Evolutionary conservation across 805 yeast species (phyloP), one percentile per base, ranked within the genome.

Genomic region (Saturnispora sanitii): DNA sequence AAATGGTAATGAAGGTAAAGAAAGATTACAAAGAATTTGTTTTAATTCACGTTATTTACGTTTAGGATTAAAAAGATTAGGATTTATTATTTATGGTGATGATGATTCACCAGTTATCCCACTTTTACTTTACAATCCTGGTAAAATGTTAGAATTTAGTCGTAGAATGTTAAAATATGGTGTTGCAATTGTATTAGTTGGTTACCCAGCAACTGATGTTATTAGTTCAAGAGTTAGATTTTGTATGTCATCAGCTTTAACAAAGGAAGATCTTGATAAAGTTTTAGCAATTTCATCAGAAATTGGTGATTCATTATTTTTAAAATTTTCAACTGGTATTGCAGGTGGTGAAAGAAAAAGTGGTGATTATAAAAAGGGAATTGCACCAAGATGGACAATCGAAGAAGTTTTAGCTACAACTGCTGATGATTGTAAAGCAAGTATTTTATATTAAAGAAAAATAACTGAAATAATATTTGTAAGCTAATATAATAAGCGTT

Each of bases 101-200:
- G 96, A 92, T 51, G 98, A 92, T 61, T 83, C 95, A 32, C 99
- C 99, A 2, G 95, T 92, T 39, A 77, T 92, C 45, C 98, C 98
- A 26, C 61, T 90, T 46, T 66, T 92, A 57, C 63, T 88, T 47
- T 92, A 82, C 57, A 76, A 85, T 40, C 99, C 98, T 19, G 79
- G 94, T 22, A 90, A 88, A 58, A 86, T 92, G 94, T 94, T 95
- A 20, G 87, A 90, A 0, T 75, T 87, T 47, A 81, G 95, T 35
- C 74, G 95, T 58, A 74, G 77, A 72, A 73, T 90, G 71, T 73
- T 82, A 51, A 76, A 73, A 48, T 68, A 76, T 61, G 82, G 82
- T 40, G 79, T 92, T 45, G 98, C 98, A 3, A 88, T 90, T 37
- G 99, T 92, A 27, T 80, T 90, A 48, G 97, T 90, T 33, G 96